phyloP scores from a whole-genome alignment of 2,329 filamentous ascomycete species.

The Pyricularia grisea region DNA sequence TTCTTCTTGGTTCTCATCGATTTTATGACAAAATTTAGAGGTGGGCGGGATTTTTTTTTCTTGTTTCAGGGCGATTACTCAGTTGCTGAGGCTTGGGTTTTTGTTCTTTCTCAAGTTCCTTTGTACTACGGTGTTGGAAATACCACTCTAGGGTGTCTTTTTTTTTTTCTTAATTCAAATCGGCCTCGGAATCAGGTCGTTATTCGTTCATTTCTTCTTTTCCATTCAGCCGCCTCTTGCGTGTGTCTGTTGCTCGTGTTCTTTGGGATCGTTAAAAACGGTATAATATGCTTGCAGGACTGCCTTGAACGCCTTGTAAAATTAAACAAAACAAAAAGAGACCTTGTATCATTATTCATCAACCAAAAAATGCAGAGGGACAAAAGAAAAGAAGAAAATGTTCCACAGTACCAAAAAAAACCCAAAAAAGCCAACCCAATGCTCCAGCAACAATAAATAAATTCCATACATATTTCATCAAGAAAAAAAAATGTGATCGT shows the following conservation, averaged over 20 bases:
- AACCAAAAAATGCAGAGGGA: neutral
- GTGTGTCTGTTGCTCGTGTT: neutral
- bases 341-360: neutral
- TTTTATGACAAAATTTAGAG: neutral
- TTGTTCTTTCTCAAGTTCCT: neutral
- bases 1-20: neutral
- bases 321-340: neutral
- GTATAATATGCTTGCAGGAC: neutral
- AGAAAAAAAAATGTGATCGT: neutral
- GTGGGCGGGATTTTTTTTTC: neutral
- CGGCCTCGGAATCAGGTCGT: neutral
- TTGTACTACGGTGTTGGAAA: slow-evolving; percentile 1
- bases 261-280: neutral
- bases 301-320: neutral
- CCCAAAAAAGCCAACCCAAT: neutral
- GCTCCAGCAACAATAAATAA: neutral
- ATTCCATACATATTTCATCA: neutral
- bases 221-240: no score
- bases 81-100: neutral
- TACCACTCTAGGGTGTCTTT: neutral
- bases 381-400: neutral
- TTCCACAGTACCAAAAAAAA: neutral
- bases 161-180: neutral
- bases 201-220: neutral
- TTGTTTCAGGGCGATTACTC: neutral